phyloP scores from a whole-genome alignment of 2,329 filamentous ascomycete species.

The Pseudogymnoascus sp. region DNA sequence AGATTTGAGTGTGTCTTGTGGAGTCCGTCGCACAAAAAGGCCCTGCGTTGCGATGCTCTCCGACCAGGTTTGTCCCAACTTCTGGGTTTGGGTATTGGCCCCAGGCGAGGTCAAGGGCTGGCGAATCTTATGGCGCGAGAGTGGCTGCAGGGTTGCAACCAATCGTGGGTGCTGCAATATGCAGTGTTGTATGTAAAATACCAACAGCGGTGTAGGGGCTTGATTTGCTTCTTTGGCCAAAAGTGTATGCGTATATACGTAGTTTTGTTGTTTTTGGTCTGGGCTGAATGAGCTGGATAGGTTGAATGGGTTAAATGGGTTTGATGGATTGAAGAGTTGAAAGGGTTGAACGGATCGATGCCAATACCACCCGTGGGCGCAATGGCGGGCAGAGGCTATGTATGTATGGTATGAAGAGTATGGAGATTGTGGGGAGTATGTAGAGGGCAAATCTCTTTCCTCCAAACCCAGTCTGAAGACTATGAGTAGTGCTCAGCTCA shows the following conservation, averaged over 20 bases:
- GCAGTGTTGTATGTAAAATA: not conserved
- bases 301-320: not conserved
- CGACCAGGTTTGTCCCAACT: not conserved
- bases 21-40: not conserved
- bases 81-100: not conserved
- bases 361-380: not conserved
- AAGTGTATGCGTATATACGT: not conserved
- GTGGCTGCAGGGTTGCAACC: not conserved
- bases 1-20: not conserved
- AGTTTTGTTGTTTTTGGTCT: not conserved
- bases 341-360: not conserved
- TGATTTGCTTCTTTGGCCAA: not conserved
- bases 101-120: conserved; percentile 1
- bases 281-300: not conserved
- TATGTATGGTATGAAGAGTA: not conserved
- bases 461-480: not conserved
- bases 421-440: not conserved
- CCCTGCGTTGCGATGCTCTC: not conserved
- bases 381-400: not conserved
- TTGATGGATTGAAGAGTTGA: not conserved
- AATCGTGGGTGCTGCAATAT: not conserved
- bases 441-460: not conserved
- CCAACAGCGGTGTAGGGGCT: not conserved
- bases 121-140: not conserved
- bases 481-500: not conserved